phyloP scores from a whole-genome alignment of 202 grass and related monocot genomes.

The Carex arenaria region DNA sequence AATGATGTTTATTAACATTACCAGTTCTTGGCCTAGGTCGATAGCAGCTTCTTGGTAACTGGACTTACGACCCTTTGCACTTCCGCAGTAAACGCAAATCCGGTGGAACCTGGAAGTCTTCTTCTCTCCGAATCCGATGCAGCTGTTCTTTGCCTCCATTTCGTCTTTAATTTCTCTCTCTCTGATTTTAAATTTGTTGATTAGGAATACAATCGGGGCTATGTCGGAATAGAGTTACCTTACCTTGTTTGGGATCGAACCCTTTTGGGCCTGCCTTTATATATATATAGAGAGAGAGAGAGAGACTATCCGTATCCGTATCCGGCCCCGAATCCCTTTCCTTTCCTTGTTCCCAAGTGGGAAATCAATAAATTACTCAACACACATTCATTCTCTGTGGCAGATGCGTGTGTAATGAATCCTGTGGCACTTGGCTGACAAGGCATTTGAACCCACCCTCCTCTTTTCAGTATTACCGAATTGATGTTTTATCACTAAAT shows the following conservation, averaged over 20 bases:
- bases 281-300: slow-evolving; percentile 18
- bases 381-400: not conserved
- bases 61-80: slow-evolving; percentile 72
- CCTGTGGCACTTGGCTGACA: not conserved
- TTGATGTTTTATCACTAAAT: too few species aligned
- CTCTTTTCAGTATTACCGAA: too few species aligned
- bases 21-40: slow-evolving; percentile 94
- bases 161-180: not conserved
- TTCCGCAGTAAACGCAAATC: slow-evolving; percentile 98
- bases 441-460: too few species aligned
- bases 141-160: slow-evolving; percentile 6
- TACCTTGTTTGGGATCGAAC: not conserved
- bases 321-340: too few species aligned
- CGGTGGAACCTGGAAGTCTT: slow-evolving; percentile 63
- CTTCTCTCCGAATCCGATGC: slow-evolving; percentile 35
- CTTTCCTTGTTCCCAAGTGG: not conserved
- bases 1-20: slow-evolving; percentile 33
- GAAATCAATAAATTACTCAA: not conserved
- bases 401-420: not conserved
- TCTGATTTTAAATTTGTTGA: not conserved
- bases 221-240: not conserved
- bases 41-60: slow-evolving; percentile 94
- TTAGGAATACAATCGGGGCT: not conserved
- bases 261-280: slow-evolving; percentile 4
- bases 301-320: too few species aligned